These are phyloP conservation scores for Mycocentrospora acerina DNA, from an alignment of 2,329 filamentous ascomycete species.

Conservation along the genomic window DNA sequence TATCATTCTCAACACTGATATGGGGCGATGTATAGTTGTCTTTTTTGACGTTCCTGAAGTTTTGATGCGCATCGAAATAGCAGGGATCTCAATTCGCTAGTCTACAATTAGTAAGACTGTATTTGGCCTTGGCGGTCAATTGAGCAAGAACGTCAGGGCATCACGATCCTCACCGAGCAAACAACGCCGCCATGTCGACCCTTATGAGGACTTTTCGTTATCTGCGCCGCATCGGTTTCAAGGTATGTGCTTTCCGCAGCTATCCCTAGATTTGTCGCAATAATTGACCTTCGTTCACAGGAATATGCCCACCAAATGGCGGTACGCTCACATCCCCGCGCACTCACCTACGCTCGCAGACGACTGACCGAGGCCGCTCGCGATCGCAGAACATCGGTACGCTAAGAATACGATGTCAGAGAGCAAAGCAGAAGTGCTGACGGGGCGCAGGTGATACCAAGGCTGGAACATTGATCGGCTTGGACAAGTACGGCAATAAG, in stretches of 20 bases:
- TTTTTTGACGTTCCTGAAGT: conserved; percentile 20
- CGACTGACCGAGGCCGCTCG: conserved; percentile 27
- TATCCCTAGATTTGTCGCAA: conserved; percentile 14
- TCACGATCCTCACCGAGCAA: conserved; percentile 12
- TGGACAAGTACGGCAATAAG: conserved; percentile 93
- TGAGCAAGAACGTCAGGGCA: conserved; percentile 20
- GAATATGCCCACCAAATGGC: conserved; percentile 91
- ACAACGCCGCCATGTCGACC: conserved; percentile 76
- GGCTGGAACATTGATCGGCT: conserved; percentile 79
- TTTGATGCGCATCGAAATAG: conserved; percentile 23
- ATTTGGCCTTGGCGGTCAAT: conserved; percentile 26
- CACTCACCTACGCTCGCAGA: conserved; percentile 19
- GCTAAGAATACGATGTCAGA: conserved; percentile 5
- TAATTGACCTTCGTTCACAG: conserved; percentile 52
- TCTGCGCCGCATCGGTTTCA: conserved; percentile 82
- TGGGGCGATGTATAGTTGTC: conserved; percentile 1
- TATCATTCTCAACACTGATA: conserved; percentile 31
- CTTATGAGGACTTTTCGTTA: conserved; percentile 83
- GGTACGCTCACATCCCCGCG: conserved; percentile 58
- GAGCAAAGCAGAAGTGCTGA: conserved; percentile 26
- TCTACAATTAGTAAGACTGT: conserved; percentile 4
- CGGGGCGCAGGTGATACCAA: conserved; percentile 82
- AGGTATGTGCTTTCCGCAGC: conserved; percentile 57
- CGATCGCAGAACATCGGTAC: conserved; percentile 42
- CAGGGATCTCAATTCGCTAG: conserved; percentile 13